Evolutionary conservation across 2,329 filamentous ascomycete genomes (phyloP).

Genomic region (Penicillium sp.): DNA sequence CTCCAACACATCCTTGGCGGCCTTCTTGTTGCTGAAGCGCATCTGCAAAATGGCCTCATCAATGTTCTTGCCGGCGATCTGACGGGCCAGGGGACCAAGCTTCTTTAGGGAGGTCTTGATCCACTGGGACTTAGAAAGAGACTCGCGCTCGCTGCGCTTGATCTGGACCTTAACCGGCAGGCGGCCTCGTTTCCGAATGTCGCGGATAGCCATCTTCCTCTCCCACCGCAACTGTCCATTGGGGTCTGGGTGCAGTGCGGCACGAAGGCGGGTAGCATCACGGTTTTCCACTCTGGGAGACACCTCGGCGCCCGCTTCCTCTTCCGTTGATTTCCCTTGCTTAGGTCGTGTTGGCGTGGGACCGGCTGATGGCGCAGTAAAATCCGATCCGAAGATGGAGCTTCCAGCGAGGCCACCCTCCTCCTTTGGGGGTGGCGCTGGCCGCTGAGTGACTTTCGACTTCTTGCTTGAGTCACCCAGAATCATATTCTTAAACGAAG

Average conservation of each 20-base stretch:
- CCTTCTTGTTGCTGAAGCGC: conserved; percentile 93
- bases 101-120: conserved; percentile 92
- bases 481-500: conserved; percentile 39
- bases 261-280: conserved; percentile 58
- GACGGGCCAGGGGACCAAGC: conserved; percentile 77
- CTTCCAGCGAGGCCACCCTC: conserved; percentile 38
- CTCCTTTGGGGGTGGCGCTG: conserved; percentile 32
- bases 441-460: conserved; percentile 30
- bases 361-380: conserved; percentile 24
- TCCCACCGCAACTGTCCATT: conserved; percentile 72
- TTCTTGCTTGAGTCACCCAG: conserved; percentile 30
- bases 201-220: conserved; percentile 78
- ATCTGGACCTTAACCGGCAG: conserved; percentile 68
- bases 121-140: conserved; percentile 64
- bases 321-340: conserved; percentile 9
- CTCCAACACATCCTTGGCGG: conserved; percentile 74
- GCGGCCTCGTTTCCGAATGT: conserved; percentile 68
- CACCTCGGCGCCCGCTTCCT: conserved; percentile 7
- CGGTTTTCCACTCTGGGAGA: conserved; percentile 34
- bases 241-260: conserved; percentile 74
- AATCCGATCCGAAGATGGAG: conserved; percentile 46
- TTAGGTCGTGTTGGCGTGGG: conserved; percentile 29
- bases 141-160: conserved; percentile 63
- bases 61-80: conserved; percentile 90
- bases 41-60: conserved; percentile 94